Conservation (phyloP, 2,329 filamentous ascomycete genomes). For the Colletotrichum sp. region DNA sequence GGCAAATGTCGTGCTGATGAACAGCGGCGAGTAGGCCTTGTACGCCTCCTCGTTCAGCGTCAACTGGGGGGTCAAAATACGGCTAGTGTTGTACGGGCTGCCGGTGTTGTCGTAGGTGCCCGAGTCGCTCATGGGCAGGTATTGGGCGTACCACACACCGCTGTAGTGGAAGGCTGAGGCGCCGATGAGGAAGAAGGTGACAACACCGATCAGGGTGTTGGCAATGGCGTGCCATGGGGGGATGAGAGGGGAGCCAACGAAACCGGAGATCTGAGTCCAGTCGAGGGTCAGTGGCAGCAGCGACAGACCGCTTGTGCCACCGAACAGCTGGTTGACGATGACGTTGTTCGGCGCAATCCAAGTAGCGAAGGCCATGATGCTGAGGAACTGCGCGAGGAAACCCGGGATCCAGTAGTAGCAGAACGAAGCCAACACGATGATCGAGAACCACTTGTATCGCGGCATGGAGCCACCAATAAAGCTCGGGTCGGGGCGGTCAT, state of each 20-base stretch:
- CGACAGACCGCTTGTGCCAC: conserved; percentile 70
- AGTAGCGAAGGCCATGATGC: conserved; percentile 73
- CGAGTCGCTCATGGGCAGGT: conserved; percentile 73
- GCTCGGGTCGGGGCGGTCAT: conserved; percentile 52
- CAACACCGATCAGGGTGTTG: conserved; percentile 73
- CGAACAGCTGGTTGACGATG: conserved; percentile 76
- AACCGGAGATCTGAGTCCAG: conserved; percentile 76
- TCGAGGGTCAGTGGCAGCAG: conserved; percentile 77
- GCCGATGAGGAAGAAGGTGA: conserved; percentile 68
- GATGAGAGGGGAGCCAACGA: conserved; percentile 70
- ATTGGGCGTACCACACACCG: conserved; percentile 68
- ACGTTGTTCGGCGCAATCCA: conserved; percentile 74
- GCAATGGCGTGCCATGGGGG: conserved; percentile 77
- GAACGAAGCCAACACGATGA: conserved; percentile 63
- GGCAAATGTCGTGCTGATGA: conserved; percentile 75
- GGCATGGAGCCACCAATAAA: conserved; percentile 69
- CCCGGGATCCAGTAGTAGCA: conserved; percentile 74
- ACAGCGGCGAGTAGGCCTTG: conserved; percentile 70
- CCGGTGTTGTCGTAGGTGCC: conserved; percentile 76
- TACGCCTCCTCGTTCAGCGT: conserved; percentile 70
- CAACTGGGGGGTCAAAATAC: conserved; percentile 65
- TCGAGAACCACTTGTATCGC: conserved; percentile 68
- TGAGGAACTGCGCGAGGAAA: conserved; percentile 72
- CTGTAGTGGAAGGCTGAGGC: conserved; percentile 68
- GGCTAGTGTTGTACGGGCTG: conserved; percentile 65